Evolutionary conservation across 179 eudicot species (phyloP), one percentile per base, ranked within the genome.

Genomic region (Amaranthus tricolor): DNA sequence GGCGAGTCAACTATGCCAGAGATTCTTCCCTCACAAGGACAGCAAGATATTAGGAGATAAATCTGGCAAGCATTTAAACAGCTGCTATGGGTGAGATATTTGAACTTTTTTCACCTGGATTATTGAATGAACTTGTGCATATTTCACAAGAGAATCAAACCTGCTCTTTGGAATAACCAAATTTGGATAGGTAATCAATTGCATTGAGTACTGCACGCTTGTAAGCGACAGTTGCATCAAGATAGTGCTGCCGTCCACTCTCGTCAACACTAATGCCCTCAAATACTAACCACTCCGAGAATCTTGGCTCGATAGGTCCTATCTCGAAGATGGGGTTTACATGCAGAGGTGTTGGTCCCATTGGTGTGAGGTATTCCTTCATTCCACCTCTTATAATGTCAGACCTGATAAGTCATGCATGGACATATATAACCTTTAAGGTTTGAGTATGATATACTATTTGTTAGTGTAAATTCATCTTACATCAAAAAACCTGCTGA

Each of bases 251-350:
- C 78, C 84, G 84, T 56, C 98, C 98, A 48, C 88, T 85, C 77
- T 93, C 98, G 54, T 93, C 98, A n/a, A 90, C 96, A 43, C 96
- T 94, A 62, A 94, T 94, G 43, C 98, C 98, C 81, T 94, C 98
- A 69, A 94, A 94, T n/a, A 93, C 98, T 62, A 93, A 73, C 98
- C 98, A 93, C 51, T 93, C 98, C 47, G 97, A 87, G 83, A 92
- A 94, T 76, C 93, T 86, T 40, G 98, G 98, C 81, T 94, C 97
- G 13, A 94, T 86, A 0, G 98, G 97, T 16, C 97, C 98, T 76
- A 88, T 90, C 87, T 94, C 98, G 12, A 92, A 94, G 77, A 94
- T 90, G 10, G 98, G 98, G 79, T 90, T 94, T 16, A 94, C 96
- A 60, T 94, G 96, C 15, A 94, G 86, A 49, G 87, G 84, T 77